Conservation (phyloP, 2,329 filamentous ascomycete genomes). For the Gnomoniopsis sp. region DNA sequence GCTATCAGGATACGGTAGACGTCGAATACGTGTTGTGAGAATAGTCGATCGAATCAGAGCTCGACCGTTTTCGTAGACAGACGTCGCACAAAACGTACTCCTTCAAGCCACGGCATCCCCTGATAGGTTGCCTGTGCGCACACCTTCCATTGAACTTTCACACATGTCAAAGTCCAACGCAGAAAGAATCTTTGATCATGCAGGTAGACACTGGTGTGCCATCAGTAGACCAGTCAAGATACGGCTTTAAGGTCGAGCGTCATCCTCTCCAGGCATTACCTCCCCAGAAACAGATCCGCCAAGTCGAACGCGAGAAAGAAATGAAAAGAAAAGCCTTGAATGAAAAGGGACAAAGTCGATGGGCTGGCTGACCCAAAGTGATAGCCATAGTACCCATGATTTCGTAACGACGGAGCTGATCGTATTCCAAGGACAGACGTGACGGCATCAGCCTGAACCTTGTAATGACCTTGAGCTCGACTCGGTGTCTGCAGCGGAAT, state of each 20-base stretch:
- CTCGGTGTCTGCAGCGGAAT: conserved; percentile 10
- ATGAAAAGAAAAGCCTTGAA: conserved; percentile 22
- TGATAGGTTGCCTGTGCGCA: not conserved
- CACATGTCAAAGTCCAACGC: too few species aligned
- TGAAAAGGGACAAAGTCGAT: conserved; percentile 4
- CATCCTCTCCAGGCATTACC: conserved; percentile 30
- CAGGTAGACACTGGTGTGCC: too few species aligned
- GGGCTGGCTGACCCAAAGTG: conserved; percentile 17
- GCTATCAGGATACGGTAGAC: not conserved
- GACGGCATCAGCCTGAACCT: not conserved
- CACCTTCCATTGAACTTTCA: too few species aligned
- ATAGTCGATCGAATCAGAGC: not conserved
- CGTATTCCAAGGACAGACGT: conserved; percentile 15
- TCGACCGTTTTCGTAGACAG: too few species aligned
- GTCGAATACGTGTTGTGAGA: not conserved
- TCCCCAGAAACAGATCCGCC: conserved; percentile 34
- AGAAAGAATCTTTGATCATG: too few species aligned
- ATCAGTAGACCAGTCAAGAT: not conserved
- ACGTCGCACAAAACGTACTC: too few species aligned
- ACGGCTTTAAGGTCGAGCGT: not conserved
- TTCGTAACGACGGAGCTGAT: conserved; percentile 29
- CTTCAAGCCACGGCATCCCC: not conserved
- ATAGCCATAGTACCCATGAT: conserved; percentile 18
- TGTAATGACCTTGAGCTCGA: conserved; percentile 10
- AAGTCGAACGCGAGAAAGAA: conserved; percentile 28